These are phyloP conservation scores for Lathyrus tuberosus DNA, from an alignment of 306 rosid genomes.

Conservation along the genomic window DNA sequence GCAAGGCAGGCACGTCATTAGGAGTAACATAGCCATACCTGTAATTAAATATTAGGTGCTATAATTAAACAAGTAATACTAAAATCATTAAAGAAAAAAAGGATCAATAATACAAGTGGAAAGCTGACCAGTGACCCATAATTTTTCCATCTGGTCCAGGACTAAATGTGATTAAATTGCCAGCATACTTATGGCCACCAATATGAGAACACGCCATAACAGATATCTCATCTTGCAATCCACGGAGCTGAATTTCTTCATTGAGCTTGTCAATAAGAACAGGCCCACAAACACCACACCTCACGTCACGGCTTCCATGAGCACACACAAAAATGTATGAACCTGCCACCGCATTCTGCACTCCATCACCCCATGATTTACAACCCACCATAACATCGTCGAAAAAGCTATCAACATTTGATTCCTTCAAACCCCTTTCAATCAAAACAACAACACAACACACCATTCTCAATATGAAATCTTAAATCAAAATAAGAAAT, in stretches of 20 bases:
- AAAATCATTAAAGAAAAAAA: not conserved
- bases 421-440: constrained; percentile 72
- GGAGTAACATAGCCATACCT: constrained; percentile 98
- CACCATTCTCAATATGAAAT: constrained; percentile 1
- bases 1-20: constrained; percentile 74
- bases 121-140: constrained; percentile 81
- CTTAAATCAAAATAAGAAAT: not conserved
- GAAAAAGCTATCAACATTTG: constrained; percentile 70
- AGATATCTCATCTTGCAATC: constrained; percentile 61
- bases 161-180: constrained; percentile 76
- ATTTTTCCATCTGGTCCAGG: constrained; percentile 69
- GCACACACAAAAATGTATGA: constrained; percentile 86
- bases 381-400: constrained; percentile 80
- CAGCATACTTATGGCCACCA: constrained; percentile 97
- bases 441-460: constrained; percentile 23
- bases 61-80: constrained; percentile 14
- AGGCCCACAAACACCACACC: constrained; percentile 98
- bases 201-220: constrained; percentile 82
- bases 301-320: constrained; percentile 86
- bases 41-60: constrained; percentile 28
- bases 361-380: constrained; percentile 68
- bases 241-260: constrained; percentile 68
- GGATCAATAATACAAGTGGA: not conserved
- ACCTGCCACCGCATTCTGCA: constrained; percentile 56
- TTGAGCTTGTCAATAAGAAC: constrained; percentile 65